These are phyloP conservation scores for Schizochytrium sp. DNA, from an alignment of 108 stramenopile species.

Conservation along the genomic window DNA sequence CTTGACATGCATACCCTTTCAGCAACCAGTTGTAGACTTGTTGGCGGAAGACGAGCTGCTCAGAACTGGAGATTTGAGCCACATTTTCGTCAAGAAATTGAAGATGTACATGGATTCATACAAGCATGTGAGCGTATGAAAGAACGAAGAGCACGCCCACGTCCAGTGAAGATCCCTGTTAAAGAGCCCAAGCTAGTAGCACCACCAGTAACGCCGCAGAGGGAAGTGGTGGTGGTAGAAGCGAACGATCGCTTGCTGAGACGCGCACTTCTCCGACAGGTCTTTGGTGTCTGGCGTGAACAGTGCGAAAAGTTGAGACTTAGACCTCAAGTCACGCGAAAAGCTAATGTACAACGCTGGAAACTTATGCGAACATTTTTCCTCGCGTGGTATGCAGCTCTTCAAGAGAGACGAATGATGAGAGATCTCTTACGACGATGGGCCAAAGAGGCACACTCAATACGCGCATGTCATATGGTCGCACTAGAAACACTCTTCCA, in stretches of 20 bases:
- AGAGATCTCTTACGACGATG: too few species aligned
- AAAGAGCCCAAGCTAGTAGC: too few species aligned
- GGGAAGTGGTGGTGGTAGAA: too few species aligned
- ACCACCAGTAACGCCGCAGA: too few species aligned
- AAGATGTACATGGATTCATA: neutral
- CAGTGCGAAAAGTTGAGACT: too few species aligned
- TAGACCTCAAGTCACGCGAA: neutral
- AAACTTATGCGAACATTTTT: neutral
- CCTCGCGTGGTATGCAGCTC: neutral
- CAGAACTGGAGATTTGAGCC: neutral
- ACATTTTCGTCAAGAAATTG: neutral
- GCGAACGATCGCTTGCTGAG: neutral
- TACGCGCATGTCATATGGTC: too few species aligned
- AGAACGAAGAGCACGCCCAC: neutral
- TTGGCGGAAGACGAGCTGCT: conserved; percentile 12
- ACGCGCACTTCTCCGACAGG: neutral
- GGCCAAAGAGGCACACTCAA: too few species aligned
- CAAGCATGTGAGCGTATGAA: conserved; percentile 4
- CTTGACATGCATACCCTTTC: neutral
- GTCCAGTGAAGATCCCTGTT: too few species aligned
- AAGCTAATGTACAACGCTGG: neutral
- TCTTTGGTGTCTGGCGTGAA: neutral
- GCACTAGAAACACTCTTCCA: neutral
- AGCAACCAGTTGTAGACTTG: neutral
- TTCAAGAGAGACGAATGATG: too few species aligned